These are phyloP conservation scores for Penicillium sp. DNA, from an alignment of 2,329 filamentous ascomycete genomes.

Conservation along the genomic window DNA sequence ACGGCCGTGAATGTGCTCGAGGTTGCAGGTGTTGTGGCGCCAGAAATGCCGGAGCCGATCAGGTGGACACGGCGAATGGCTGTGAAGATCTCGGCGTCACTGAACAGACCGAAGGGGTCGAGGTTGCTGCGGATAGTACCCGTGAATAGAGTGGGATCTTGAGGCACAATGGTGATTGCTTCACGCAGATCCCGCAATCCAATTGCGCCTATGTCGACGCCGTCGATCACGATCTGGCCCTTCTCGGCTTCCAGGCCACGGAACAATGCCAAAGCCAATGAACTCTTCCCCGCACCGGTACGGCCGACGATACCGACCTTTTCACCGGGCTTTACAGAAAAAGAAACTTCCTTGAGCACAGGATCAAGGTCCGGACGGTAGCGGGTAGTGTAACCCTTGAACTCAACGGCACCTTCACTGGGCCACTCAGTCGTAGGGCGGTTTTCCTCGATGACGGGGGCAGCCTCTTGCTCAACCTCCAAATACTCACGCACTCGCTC, in stretches of 20 bases:
- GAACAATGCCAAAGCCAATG: conserved; percentile 88
- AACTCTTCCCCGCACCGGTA: conserved; percentile 95
- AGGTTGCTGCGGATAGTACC: conserved; percentile 90
- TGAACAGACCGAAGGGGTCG: conserved; percentile 86
- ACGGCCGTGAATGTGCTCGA: conserved; percentile 27
- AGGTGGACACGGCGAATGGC: conserved; percentile 86
- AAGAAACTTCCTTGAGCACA: conserved; percentile 77
- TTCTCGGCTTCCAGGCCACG: conserved; percentile 86
- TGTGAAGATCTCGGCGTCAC: conserved; percentile 84
- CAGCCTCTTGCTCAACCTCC: conserved; percentile 90
- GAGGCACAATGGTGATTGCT: conserved; percentile 94
- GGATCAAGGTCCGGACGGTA: conserved; percentile 85
- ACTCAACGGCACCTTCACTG: conserved; percentile 78
- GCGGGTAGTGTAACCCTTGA: conserved; percentile 81
- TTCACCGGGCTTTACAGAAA: conserved; percentile 80
- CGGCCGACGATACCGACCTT: conserved; percentile 96
- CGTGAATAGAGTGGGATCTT: conserved; percentile 88
- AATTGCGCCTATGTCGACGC: conserved; percentile 83
- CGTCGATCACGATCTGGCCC: conserved; percentile 87
- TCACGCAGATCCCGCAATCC: conserved; percentile 91
- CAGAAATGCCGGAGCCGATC: conserved; percentile 52
- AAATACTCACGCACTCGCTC: conserved; percentile 97
- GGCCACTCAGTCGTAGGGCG: conserved; percentile 82
- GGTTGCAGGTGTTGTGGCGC: conserved; percentile 34
- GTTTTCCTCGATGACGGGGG: conserved; percentile 71